These are phyloP conservation scores for Phialemonium atrogriseum DNA, from an alignment of 2,329 filamentous ascomycete genomes.

Conservation along the genomic window DNA sequence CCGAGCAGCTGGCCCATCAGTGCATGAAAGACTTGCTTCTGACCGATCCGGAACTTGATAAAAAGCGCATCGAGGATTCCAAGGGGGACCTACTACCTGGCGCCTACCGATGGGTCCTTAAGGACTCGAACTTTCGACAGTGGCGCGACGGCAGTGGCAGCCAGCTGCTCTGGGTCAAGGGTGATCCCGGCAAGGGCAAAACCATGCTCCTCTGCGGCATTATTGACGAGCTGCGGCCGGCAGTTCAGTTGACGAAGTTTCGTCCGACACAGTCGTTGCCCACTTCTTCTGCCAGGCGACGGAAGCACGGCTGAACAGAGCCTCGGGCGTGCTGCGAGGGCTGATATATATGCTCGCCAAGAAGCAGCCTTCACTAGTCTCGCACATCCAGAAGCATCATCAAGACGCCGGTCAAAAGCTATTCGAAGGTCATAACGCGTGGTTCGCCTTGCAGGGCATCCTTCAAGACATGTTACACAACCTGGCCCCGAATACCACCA, in stretches of 20 bases:
- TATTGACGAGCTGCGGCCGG: constrained; percentile 19
- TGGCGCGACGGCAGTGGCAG: constrained; percentile 13
- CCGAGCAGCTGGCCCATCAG: too few species aligned
- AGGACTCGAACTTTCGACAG: constrained; percentile 12
- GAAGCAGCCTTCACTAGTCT: constrained; percentile 22
- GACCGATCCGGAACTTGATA: constrained; percentile 22
- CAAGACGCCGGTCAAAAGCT: constrained; percentile 18
- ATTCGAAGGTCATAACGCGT: constrained; percentile 30
- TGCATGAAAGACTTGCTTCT: constrained; percentile 15
- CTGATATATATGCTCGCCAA: constrained; percentile 19
- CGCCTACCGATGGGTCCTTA: constrained; percentile 27
- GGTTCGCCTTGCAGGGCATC: constrained; percentile 25
- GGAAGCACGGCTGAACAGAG: constrained; percentile 15
- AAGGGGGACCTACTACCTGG: constrained; percentile 25
- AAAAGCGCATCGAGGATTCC: constrained; percentile 21
- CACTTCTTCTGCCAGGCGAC: constrained; percentile 26
- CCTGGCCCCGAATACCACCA: constrained; percentile 12
- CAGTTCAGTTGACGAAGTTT: too few species aligned
- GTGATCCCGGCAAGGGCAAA: constrained; percentile 31
- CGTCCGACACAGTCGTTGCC: too few species aligned
- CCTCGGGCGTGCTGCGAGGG: constrained; percentile 20
- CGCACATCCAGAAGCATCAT: constrained; percentile 23
- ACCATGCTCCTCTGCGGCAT: constrained; percentile 30
- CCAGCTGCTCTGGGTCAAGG: constrained; percentile 27
- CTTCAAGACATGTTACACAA: constrained; percentile 30